Evolutionary conservation across 1,284 basidiomycete species (phyloP).

Genomic region (Marasmius oreades): DNA sequence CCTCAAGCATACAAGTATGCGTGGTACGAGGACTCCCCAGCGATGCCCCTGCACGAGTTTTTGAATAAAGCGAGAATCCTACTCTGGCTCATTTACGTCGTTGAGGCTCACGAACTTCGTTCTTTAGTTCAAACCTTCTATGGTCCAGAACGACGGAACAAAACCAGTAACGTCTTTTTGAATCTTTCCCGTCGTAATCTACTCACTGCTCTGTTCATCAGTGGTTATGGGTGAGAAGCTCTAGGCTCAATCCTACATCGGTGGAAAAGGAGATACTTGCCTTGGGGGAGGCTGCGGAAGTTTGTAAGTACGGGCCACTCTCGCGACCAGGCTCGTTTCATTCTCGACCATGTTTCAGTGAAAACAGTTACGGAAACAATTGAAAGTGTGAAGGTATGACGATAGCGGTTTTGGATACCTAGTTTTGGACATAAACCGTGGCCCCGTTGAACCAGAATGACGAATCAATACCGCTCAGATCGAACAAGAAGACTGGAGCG

Average conservation of each 20-base stretch:
- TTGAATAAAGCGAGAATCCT: not conserved
- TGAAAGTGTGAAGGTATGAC: slow-evolving; percentile 53
- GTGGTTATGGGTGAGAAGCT: slow-evolving; percentile 66
- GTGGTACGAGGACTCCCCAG: not conserved
- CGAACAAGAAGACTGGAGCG: slow-evolving; percentile 66
- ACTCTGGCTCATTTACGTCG: not conserved
- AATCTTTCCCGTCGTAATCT: not conserved
- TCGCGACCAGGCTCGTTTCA: not conserved
- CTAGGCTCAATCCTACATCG: slow-evolving; percentile 20
- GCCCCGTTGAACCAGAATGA: slow-evolving; percentile 45
- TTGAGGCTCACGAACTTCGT: too few relatives aligned
- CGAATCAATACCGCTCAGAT: slow-evolving; percentile 55
- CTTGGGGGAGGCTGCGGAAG: slow-evolving; percentile 38
- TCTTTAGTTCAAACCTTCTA: slow-evolving; percentile 64
- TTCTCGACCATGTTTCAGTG: slow-evolving; percentile 35
- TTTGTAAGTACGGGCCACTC: slow-evolving; percentile 36
- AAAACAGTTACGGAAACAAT: slow-evolving; percentile 52
- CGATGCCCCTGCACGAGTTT: not conserved
- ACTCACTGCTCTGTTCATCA: slow-evolving; percentile 20
- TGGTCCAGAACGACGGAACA: slow-evolving; percentile 70
- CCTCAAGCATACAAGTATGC: not conserved
- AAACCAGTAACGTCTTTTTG: slow-evolving; percentile 51
- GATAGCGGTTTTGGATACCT: not conserved
- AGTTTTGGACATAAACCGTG: not conserved
- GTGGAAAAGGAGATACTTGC: slow-evolving; percentile 33